Base-by-base conservation (phyloP, 2,329 filamentous ascomycete genomes). In the Proliferodiscus dingleyae region DNA sequence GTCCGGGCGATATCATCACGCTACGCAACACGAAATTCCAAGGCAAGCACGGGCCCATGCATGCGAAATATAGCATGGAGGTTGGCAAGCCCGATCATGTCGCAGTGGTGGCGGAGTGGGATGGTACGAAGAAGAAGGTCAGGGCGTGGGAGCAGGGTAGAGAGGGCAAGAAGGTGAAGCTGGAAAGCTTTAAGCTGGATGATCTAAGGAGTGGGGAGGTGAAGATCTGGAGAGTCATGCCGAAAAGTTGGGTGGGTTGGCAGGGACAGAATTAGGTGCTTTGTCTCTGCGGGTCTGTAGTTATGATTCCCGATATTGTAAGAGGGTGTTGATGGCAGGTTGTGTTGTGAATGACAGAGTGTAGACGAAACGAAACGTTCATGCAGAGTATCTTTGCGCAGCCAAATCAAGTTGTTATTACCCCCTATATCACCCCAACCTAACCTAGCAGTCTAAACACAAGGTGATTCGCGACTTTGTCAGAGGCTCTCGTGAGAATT, bases 71-170 rank as follows among this genome's bases (percentile, higher is more conserved):
- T 66, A 83, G 76, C 39, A 72, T 81, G 42, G 93, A 98, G 57
- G 87, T 96, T 1, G 90, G 89, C 54, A 93, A 88, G 64, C 80
- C 80, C 3, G 88, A 79, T 8, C 93, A 98, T 61, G 91, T 97
- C 0, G 93, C 80, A 2, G 72, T 98, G 2, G 91, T 98, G 3
- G 80, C 89, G 8, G 93, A 98, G 65, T 98, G 93, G 93, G 93
- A 98, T 65, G 93, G 93, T 3, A 95, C 89, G 32, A 95, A 96
- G 78, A 95, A 95, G 77, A 96, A 97, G 75, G 85, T 98, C 21
- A 74, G 90, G 22, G 90, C 85, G 2, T 97, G 89, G 87, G 93
- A 97, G 66, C 93, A 98, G 64, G 91, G 91, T 0, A 74, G 91
- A 11, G 91, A 97, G 71, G 90, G 82, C 65, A 91, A 86, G 67